phyloP scores from a whole-genome alignment of 345 rosid genomes.

The Sonneratia caseolaris region DNA sequence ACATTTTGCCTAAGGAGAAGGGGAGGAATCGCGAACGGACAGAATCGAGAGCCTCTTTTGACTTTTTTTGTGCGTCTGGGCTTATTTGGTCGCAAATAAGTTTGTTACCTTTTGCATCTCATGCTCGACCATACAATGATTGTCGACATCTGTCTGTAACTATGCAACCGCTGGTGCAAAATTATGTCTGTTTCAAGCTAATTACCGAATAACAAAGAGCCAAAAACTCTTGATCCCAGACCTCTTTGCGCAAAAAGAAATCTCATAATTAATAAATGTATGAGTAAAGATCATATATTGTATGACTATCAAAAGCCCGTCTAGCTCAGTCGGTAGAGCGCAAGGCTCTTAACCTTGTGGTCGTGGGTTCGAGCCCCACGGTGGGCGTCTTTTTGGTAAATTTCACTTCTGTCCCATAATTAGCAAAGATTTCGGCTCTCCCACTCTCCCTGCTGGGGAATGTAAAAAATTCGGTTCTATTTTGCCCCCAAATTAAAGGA shows the following conservation, averaged over 20 bases:
- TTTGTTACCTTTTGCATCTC: neutral
- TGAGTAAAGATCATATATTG: too few species aligned
- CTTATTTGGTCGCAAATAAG: neutral
- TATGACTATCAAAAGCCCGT: slow-evolving; percentile 14
- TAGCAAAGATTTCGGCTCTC: too few species aligned
- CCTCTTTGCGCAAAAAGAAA: too few species aligned
- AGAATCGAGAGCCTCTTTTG: too few species aligned
- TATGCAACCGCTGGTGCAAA: neutral
- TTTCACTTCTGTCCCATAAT: too few species aligned
- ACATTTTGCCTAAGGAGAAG: too few species aligned
- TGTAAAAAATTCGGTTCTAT: too few species aligned
- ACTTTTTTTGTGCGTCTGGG: neutral
- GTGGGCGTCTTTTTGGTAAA: neutral
- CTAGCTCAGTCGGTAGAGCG: slow-evolving; percentile 38
- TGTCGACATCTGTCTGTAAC: neutral
- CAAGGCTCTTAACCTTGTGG: slow-evolving; percentile 42
- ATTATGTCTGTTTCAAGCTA: neutral
- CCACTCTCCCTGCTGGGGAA: too few species aligned
- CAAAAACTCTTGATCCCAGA: neutral
- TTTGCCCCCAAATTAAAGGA: too few species aligned
- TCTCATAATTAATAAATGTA: too few species aligned
- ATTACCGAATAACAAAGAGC: neutral
- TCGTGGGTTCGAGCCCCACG: slow-evolving; percentile 20
- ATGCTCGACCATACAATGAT: neutral
- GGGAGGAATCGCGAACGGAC: too few species aligned